phyloP scores from a whole-genome alignment of 1,139 yeast species.

The Blastobotrys niveus region DNA sequence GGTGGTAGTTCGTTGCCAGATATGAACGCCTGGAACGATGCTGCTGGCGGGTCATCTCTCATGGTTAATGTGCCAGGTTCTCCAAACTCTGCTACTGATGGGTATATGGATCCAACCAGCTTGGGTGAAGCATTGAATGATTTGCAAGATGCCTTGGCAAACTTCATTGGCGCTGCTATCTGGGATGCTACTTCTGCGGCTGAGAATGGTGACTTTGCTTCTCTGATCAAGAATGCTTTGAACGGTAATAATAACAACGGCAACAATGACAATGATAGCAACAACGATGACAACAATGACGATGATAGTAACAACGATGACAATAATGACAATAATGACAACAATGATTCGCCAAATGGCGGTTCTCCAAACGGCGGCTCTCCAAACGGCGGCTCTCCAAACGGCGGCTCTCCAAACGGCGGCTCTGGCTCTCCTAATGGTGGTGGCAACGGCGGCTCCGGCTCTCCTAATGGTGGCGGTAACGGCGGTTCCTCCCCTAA shows the following conservation, averaged over 20 bases:
- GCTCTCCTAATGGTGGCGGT: constrained; percentile 7
- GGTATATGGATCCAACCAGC: constrained; percentile 43
- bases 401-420: no score
- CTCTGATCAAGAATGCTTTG: constrained; percentile 42
- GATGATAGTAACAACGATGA: constrained; percentile 14
- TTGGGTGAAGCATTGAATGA: constrained; percentile 22
- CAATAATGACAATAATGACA: constrained; percentile 5
- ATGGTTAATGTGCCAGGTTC: constrained; percentile 51
- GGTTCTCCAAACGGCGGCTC: neutral
- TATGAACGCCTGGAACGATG: constrained; percentile 51
- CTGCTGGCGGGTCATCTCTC: constrained; percentile 39
- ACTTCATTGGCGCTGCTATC: constrained; percentile 79
- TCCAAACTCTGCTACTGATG: constrained; percentile 59
- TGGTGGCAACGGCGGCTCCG: no score
- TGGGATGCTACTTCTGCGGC: constrained; percentile 91
- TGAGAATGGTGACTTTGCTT: constrained; percentile 45
- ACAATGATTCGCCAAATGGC: constrained; percentile 2
- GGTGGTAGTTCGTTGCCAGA: constrained; percentile 61
- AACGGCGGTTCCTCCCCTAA: no score
- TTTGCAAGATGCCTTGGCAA: constrained; percentile 39
- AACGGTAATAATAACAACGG: constrained; percentile 33
- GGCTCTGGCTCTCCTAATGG: constrained; percentile 12
- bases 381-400: neutral
- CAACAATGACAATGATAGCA: neutral
- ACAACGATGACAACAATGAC: neutral